Evolutionary conservation across 768 basidiomycete species (phyloP).

Genomic region (Amanita muscaria): DNA sequence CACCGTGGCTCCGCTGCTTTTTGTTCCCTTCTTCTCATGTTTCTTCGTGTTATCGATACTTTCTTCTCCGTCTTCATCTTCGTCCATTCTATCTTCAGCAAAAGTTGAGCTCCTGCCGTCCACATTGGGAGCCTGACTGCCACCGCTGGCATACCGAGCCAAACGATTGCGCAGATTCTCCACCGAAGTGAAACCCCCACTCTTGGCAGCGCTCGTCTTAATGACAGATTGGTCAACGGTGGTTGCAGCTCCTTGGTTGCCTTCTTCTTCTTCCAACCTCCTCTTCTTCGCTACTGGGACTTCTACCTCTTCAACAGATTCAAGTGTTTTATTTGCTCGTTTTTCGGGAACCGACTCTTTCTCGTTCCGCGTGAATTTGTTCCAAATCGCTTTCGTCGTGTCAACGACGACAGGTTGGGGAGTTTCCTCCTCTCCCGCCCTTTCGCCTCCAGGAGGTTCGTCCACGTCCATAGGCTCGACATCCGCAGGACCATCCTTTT

Average conservation of each 20-base stretch:
- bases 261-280: slow-evolving; percentile 7
- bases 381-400: slow-evolving; percentile 45
- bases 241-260: not conserved
- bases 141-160: slow-evolving; percentile 44
- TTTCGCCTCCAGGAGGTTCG: not conserved
- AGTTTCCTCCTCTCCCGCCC: slow-evolving; percentile 16
- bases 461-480: slow-evolving; percentile 7
- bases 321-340: not conserved
- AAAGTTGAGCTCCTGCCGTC: not conserved
- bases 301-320: not conserved
- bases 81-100: not conserved
- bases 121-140: slow-evolving; percentile 23
- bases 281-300: slow-evolving; percentile 9
- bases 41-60: not conserved
- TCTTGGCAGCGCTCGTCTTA: not conserved
- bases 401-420: slow-evolving; percentile 17
- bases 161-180: slow-evolving; percentile 38
- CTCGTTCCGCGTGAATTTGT: slow-evolving; percentile 1
- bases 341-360: slow-evolving; percentile 4
- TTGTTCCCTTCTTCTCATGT: not conserved
- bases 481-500: too few species aligned
- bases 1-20: too few species aligned
- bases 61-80: too few species aligned
- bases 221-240: not conserved
- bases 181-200: not conserved